Percentiles rank a stretch among this genome's conserved stretches.
These are phyloP conservation scores for Puccinellia tenuiflora DNA, from an alignment of 176 grass and related monocot species.

Conservation along the genomic window DNA sequence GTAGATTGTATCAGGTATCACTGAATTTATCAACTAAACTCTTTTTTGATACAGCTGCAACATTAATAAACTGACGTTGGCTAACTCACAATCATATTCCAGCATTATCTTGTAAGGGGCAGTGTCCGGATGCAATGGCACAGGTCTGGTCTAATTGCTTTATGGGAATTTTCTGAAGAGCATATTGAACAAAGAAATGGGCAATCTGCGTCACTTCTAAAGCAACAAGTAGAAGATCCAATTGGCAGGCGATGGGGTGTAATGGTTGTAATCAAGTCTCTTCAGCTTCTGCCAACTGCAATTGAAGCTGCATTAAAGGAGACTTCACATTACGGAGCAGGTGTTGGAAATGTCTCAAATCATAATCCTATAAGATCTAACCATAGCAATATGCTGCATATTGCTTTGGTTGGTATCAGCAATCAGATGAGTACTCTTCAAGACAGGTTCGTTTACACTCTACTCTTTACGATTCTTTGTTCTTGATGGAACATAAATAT, in stretches of 20 bases:
- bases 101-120: conserved; percentile 84
- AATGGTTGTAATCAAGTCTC: conserved; percentile 97
- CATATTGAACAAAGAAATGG: conserved; percentile 71
- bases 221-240: conserved; percentile 48
- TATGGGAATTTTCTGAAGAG: conserved; percentile 92
- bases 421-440: conserved; percentile 98
- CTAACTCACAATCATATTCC: conserved; percentile 31
- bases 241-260: conserved; percentile 70
- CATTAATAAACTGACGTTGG: background rate
- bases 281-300: conserved; percentile 71
- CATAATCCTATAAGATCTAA: conserved; percentile 31
- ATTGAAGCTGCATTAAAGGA: conserved; percentile 84
- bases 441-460: conserved; percentile 63
- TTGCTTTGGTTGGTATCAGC: conserved; percentile 97
- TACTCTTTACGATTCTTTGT: conserved; percentile 18
- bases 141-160: conserved; percentile 80
- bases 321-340: conserved; percentile 34
- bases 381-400: conserved; percentile 86
- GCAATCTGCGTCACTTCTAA: conserved; percentile 25
- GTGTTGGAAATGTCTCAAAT: conserved; percentile 31
- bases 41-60: conserved; percentile 8
- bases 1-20: conserved; percentile 91
- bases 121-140: conserved; percentile 95
- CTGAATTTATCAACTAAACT: conserved; percentile 2
- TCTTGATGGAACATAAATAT: conserved; percentile 10